Percentiles rank a stretch among this genome's conserved stretches.
Evolutionary conservation across 176 grass and related monocot species (phyloP).

Genomic region (Phyllostachys edulis): DNA sequence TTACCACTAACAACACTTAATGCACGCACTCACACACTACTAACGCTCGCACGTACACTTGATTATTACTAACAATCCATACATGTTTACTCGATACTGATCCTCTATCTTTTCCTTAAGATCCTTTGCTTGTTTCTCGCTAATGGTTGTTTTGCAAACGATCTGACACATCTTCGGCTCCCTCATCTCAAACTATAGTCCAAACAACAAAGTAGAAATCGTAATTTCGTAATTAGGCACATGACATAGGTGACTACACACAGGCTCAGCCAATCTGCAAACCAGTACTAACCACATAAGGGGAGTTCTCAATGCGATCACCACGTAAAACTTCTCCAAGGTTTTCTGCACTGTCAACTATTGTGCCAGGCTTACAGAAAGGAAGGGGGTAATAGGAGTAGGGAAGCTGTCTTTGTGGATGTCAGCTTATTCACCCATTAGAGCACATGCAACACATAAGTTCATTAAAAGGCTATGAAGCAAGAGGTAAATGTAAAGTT

Average conservation of each 20-base stretch:
- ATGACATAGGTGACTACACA: background rate
- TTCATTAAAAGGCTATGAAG: background rate
- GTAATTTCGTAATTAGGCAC: background rate
- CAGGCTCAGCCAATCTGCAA: background rate
- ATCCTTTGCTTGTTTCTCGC: slow-evolving; percentile 58
- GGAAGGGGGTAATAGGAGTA: slow-evolving; percentile 46
- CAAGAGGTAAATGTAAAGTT: background rate
- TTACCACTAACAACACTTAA: too few relatives aligned
- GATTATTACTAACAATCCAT: too few relatives aligned
- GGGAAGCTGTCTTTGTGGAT: slow-evolving; percentile 44
- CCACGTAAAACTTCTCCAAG: slow-evolving; percentile 46
- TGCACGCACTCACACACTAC: too few relatives aligned
- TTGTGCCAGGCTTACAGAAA: slow-evolving; percentile 37
- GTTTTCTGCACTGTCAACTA: slow-evolving; percentile 20
- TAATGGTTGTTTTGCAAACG: background rate
- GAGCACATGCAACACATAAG: background rate
- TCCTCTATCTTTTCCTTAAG: slow-evolving; percentile 75
- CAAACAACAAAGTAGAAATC: background rate
- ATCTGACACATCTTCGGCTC: background rate
- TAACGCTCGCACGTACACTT: too few relatives aligned
- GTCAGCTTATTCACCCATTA: slow-evolving; percentile 38
- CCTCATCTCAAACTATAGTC: background rate
- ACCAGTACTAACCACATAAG: slow-evolving; percentile 36
- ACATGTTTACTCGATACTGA: slow-evolving; percentile 67
- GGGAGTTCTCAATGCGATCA: slow-evolving; percentile 48